Base-by-base conservation (phyloP, 2,329 filamentous ascomycete genomes). In the Orbilia brochopaga region DNA sequence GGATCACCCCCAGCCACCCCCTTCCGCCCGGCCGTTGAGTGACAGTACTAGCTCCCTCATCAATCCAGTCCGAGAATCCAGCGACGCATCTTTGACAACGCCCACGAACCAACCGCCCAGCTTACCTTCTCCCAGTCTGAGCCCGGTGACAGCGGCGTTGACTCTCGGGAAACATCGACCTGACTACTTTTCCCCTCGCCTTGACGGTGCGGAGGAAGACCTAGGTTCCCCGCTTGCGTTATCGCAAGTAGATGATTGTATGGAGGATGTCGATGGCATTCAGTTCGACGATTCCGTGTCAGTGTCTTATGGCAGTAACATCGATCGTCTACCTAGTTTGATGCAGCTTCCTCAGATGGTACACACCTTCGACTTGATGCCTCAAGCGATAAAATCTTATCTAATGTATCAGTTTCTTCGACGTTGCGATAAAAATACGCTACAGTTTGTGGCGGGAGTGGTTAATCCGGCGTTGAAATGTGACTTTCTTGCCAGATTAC, bases 331-430 rank as follows among this genome's bases (percentile, higher is more conserved):
- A 11, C 79, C 19, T 79, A 62, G 61, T 11, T 58, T 93, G 19
- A 85, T 92, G 80, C 90, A 95, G 76, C 90, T 93, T n/a, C 90
- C 90, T 6, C 86, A 84, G 15, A 90, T 99, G 83, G 81, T 99
- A 15, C 90, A 96, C 76, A 88, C 88, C 1, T 99, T 97, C 76
- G 93, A 97, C 78, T 86, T 89, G 5, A 90, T 99, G 84, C 92
- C 93, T 1, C 87, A 90, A 50, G 89, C 94, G 76, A 87, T 99
- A 85, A 94, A 99, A 80, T 90, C 90, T 0, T 96, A 96, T 78
- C 88, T 99, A 81, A 96, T 99, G 87, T 97, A 95, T 78, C 93
- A 99, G 78, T 87, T 99, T 62, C 84, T 99, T 24, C 88, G 91
- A 64, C 86, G 94, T 52, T 97, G 92, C 77, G 87, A 91, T 4